These are phyloP conservation scores for Neolentinus lepideus DNA, from an alignment of 1,284 basidiomycete species.

Conservation along the genomic window DNA sequence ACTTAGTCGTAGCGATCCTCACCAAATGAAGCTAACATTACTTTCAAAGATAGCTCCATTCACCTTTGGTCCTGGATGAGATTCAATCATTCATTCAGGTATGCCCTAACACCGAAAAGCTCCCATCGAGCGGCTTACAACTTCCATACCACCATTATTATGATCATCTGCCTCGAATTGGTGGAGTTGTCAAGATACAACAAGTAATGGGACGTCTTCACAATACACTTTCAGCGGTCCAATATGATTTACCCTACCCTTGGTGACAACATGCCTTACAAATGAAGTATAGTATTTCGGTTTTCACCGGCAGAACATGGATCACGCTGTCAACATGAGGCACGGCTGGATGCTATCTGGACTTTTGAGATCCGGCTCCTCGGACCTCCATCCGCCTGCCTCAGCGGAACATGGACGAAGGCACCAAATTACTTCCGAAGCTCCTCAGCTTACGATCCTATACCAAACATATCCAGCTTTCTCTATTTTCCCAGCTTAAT, in stretches of 20 bases:
- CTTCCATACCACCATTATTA: background rate
- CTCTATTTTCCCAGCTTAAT: background rate
- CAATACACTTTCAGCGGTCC: background rate
- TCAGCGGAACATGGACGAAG: background rate
- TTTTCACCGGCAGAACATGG: background rate
- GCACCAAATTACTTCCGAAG: background rate
- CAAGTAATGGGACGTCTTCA: background rate
- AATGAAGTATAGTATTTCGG: background rate
- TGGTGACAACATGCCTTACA: background rate
- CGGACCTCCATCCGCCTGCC: background rate
- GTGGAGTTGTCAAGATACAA: background rate
- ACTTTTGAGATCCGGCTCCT: background rate
- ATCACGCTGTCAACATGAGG: constrained; percentile 3
- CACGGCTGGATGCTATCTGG: background rate
- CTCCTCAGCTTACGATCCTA: background rate
- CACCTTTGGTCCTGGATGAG: background rate
- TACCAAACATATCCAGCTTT: background rate
- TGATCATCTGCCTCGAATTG: background rate
- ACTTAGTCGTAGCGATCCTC: background rate
- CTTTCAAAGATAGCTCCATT: background rate
- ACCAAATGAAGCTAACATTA: background rate
- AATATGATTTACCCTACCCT: background rate
- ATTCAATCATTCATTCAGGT: background rate
- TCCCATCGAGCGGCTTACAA: background rate
- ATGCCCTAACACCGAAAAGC: background rate